phyloP scores from a whole-genome alignment of 345 rosid species.

The Camelina sativa region DNA sequence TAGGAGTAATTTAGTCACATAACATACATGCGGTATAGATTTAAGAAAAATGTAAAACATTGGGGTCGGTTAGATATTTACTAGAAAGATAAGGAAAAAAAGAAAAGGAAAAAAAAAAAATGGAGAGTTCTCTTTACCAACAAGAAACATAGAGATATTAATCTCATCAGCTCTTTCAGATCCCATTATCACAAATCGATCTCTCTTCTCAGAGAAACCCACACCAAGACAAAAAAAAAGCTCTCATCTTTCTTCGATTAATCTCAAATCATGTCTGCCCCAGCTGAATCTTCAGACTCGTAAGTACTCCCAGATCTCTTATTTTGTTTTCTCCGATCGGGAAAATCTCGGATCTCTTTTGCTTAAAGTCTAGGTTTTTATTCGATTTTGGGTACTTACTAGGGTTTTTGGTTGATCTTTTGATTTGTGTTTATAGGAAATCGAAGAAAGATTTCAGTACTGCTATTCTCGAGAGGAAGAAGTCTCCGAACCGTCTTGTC shows the following conservation, averaged over 20 bases:
- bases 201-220: conserved; percentile 12
- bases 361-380: conserved; percentile 15
- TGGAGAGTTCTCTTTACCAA: conserved; percentile 45
- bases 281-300: conserved; percentile 94
- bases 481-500: conserved; percentile 84
- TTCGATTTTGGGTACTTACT: background rate
- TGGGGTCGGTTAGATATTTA: conserved; percentile 25
- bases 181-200: conserved; percentile 42
- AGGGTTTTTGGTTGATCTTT: conserved; percentile 36
- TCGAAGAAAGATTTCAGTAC: conserved; percentile 93
- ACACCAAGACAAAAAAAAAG: conserved; percentile 2
- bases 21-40: background rate
- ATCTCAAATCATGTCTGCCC: conserved; percentile 59
- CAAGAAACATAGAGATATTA: conserved; percentile 59
- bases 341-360: background rate
- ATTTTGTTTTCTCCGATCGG: conserved; percentile 4
- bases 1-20: background rate
- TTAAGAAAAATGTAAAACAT: background rate
- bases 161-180: conserved; percentile 33
- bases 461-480: conserved; percentile 95
- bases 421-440: conserved; percentile 49
- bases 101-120: conserved; percentile 23
- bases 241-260: conserved; percentile 32
- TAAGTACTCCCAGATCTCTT: conserved; percentile 64
- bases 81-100: conserved; percentile 3